phyloP scores from a whole-genome alignment of 2,329 filamentous ascomycete species.

The Trichoderma citrinoviride region DNA sequence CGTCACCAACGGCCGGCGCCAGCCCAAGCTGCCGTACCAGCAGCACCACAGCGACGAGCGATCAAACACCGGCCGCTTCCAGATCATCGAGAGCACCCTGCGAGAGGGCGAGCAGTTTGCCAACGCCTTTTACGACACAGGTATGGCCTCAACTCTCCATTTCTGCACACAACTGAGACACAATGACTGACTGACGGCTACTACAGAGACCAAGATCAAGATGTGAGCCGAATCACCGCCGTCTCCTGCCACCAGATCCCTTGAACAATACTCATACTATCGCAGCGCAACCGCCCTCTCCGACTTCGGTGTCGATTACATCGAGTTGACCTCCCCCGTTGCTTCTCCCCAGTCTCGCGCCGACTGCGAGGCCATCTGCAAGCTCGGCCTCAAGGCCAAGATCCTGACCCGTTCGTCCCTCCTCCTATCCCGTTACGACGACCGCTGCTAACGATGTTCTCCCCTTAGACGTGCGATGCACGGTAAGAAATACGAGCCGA shows the following conservation, averaged over 20 bases:
- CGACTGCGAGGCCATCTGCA: conserved; percentile 91
- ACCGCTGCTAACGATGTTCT: conserved; percentile 30
- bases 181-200: neutral
- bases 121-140: conserved; percentile 73
- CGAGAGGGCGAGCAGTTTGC: conserved; percentile 29
- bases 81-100: conserved; percentile 23
- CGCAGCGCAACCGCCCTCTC: conserved; percentile 26
- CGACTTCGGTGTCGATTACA: conserved; percentile 55
- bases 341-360: conserved; percentile 73
- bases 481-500: neutral
- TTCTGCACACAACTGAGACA: neutral
- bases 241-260: neutral
- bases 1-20: neutral
- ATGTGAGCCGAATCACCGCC: conserved; percentile 19
- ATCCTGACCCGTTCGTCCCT: conserved; percentile 31
- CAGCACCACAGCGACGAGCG: neutral
- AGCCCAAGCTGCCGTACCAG: neutral
- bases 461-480: neutral
- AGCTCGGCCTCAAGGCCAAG: conserved; percentile 70
- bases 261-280: neutral
- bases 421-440: conserved; percentile 29
- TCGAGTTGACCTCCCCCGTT: conserved; percentile 79
- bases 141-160: neutral
- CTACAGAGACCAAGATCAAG: conserved; percentile 29
- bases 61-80: neutral